Evolutionary conservation across 176 grass and related monocot species (phyloP), one percentile per base, ranked within the genome.

Genomic region (Aegilops longissima): DNA sequence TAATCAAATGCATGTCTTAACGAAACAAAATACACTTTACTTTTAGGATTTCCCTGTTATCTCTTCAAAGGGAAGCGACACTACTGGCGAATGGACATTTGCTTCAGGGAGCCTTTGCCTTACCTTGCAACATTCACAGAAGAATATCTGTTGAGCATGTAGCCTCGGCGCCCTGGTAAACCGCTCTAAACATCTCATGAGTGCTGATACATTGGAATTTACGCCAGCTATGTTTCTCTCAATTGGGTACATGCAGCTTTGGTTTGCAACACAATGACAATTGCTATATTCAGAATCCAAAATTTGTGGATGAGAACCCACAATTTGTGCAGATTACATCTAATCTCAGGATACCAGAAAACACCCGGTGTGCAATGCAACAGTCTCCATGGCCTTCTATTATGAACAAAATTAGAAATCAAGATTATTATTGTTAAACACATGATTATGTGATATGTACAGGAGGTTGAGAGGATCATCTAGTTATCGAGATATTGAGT

Each of bases 11-110:
- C 35, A 36, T 36, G 35, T 36, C 35, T 36, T 36, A 36, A 36
- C 5, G 6, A 36, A 36, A 36, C 5, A 35, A 6, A 35, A 35
- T 35, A 35, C 5, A 6, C 34, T 35, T 35, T 35, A 35, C 0
- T 35, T 35, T 35, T 35, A 35, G 25, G 25, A 25, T 73, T 98
- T 98, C 64, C 90, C 88, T 23, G 91, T 94, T 72, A 98, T 70
- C 90, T 90, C 77, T 98, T 98, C 42, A 98, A 90, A 64, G 94
- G 90, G 81, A 98, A 96, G 93, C 88, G 89, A 89, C 77, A 98
- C 90, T 67, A 94, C 77, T 81, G 96, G 96, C 92, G 90, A 88
- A 98, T 94, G 20, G 96, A 98, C 96, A 98, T 98, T 80, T 96
- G 96, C 76, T 98, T 98, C 67, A 98, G 85, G 21, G 93, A 98